phyloP scores from a whole-genome alignment of 2,329 filamentous ascomycete species.

The Cryoendolithus antarcticus region DNA sequence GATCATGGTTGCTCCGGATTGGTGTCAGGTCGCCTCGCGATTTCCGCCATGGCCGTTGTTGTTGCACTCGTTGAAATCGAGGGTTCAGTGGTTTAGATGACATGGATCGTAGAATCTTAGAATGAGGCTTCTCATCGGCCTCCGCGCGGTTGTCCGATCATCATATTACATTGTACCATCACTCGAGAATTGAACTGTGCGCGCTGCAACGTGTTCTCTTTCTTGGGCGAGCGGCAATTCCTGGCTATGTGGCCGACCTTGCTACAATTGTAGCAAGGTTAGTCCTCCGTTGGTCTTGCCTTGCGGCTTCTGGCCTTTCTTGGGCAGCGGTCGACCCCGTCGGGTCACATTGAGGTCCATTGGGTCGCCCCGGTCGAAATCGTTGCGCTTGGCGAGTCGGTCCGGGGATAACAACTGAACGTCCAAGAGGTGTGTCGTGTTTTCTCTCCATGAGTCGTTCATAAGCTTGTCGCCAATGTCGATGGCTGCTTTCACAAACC shows the following conservation, averaged over 20 bases:
- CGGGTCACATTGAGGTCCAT: not conserved
- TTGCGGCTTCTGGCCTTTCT: not conserved
- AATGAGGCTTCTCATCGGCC: too few species aligned
- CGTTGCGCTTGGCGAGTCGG: not conserved
- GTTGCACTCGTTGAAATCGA: too few species aligned
- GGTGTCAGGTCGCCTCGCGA: too few species aligned
- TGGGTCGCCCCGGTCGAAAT: not conserved
- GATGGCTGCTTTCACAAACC: not conserved
- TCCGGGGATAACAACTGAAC: not conserved
- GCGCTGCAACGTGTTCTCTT: not conserved
- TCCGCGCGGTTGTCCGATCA: not conserved
- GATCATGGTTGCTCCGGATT: too few species aligned
- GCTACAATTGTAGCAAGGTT: not conserved
- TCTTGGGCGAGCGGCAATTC: not conserved
- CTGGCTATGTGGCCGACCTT: not conserved
- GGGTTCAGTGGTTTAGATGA: too few species aligned
- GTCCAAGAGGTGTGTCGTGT: not conserved
- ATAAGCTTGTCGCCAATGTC: conserved; percentile 1
- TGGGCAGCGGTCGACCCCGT: not conserved
- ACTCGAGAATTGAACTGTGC: not conserved
- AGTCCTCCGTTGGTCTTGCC: not conserved
- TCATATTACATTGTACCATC: not conserved
- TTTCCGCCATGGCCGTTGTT: too few species aligned
- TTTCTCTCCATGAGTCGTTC: conserved; percentile 1
- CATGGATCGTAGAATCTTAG: too few species aligned